Base-by-base conservation (phyloP, 2,329 filamentous ascomycete species). In the Penicillium sclerotigenum region DNA sequence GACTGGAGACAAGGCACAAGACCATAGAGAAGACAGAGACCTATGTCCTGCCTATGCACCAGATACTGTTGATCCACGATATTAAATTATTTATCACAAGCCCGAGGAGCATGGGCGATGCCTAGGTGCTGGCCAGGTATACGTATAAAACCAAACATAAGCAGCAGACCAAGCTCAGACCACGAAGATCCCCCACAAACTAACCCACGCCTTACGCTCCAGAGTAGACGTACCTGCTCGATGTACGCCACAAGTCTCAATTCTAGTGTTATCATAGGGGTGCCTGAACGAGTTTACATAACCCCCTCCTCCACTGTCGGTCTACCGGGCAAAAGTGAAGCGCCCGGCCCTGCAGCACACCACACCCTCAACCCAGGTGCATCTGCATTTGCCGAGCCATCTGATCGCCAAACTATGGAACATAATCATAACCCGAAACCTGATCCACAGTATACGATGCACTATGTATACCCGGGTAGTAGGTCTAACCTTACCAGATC, bases 121-220 rank as follows among this genome's bases (percentile, higher is more conserved):
- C 26, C 18, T 40, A 33, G 28, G 20, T 1, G 13, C 11, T 33
- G 13, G 10, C 16, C 26, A 6, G 18, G 28, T 29, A 45, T 45
- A 45, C 26, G 42, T 38, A 29, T 33, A 31, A 24, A 31, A 42
- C 20, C 29, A 36, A 5, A 50, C 20, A 43, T 54, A 42, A 43
- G 46, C 46, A 37, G 31, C 46, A 46, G 40, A 38, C 38, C 38
- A 31, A 55, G 52, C 47, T 36, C 31, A 54, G 22, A 20, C 29
- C 0, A 10, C 14, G 52, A 41, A 31, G 36, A 54, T 54, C 37
- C 46, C 52, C 46, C 45, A 41, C 45, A 54, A 20, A 41, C 9
- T 16, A 48, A 9, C 22, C 36, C 36, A 31, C 33, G 20, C 18
- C 28, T 41, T 40, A 41, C 7, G 16, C 18, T n/a, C 41, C 28